Evolutionary conservation across 2,329 filamentous ascomycete genomes (phyloP).

Genomic region (Fusarium sp.): DNA sequence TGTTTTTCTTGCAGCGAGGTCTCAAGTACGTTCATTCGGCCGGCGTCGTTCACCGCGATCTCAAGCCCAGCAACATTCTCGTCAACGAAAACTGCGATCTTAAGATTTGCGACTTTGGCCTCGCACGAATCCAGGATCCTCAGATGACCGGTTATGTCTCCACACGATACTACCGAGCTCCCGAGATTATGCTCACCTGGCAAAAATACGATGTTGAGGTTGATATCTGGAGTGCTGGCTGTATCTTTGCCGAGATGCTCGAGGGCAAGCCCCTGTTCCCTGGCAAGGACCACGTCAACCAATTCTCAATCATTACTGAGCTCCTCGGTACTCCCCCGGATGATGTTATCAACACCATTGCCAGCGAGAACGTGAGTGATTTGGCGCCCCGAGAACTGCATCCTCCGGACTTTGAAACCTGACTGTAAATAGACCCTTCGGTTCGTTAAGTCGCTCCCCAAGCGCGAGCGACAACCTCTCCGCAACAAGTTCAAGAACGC

Average conservation of each 20-base stretch:
- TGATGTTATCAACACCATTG: slow-evolving; percentile 98
- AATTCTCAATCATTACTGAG: slow-evolving; percentile 99
- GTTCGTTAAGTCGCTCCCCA: slow-evolving; percentile 97
- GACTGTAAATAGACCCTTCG: slow-evolving; percentile 79
- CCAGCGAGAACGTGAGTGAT: slow-evolving; percentile 92
- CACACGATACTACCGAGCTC: slow-evolving; percentile 97
- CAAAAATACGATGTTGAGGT: slow-evolving; percentile 99
- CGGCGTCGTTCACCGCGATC: slow-evolving; percentile 95
- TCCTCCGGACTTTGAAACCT: slow-evolving; percentile 6
- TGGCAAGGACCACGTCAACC: slow-evolving; percentile 99
- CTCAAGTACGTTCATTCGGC: slow-evolving; percentile 99
- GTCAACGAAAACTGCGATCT: slow-evolving; percentile 99
- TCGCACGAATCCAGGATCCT: slow-evolving; percentile 97
- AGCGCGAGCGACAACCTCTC: slow-evolving; percentile 91
- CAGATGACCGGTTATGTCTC: slow-evolving; percentile 99
- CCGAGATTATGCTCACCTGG: slow-evolving; percentile 99
- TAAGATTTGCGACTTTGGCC: slow-evolving; percentile 99
- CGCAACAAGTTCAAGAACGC: slow-evolving; percentile 95
- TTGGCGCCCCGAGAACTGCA: neutral
- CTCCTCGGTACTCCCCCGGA: slow-evolving; percentile 95
- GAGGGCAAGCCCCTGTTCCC: slow-evolving; percentile 98
- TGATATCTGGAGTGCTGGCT: slow-evolving; percentile 99
- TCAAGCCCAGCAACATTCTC: slow-evolving; percentile 99
- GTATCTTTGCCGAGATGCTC: slow-evolving; percentile 99
- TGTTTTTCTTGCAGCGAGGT: slow-evolving; percentile 75